Evolutionary conservation across 495 filamentous ascomycete genomes (phyloP).

Genomic region (Podospora didyma): DNA sequence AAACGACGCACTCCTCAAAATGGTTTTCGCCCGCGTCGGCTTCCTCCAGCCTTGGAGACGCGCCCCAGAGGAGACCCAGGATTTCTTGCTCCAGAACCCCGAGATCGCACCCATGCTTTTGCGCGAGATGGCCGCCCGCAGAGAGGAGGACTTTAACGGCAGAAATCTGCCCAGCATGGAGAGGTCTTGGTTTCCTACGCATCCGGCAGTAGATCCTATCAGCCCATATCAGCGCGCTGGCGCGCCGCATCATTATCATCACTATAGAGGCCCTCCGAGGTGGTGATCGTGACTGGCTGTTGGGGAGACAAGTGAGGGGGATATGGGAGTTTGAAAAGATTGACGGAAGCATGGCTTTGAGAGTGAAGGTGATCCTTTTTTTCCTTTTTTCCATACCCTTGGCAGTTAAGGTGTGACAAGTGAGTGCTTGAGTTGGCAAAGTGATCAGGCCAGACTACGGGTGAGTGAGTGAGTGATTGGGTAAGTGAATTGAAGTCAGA

Average conservation of each 20-base stretch:
- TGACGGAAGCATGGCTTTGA: too few species aligned
- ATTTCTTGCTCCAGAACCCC: conserved; percentile 34
- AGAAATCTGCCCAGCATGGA: conserved; percentile 38
- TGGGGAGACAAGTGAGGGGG: too few species aligned
- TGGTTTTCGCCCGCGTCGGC: conserved; percentile 42
- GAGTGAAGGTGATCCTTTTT: too few species aligned
- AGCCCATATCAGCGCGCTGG: background rate
- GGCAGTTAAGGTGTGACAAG: too few species aligned
- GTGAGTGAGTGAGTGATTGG: too few species aligned
- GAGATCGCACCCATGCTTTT: conserved; percentile 37
- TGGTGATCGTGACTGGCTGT: background rate
- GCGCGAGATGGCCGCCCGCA: conserved; percentile 37
- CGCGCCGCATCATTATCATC: conserved; percentile 10
- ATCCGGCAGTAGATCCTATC: background rate
- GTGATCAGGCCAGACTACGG: too few species aligned
- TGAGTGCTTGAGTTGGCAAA: too few species aligned
- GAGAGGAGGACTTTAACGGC: conserved; percentile 35
- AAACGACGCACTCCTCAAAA: conserved; percentile 35
- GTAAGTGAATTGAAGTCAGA: too few species aligned
- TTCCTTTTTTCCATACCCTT: too few species aligned
- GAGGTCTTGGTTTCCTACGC: conserved; percentile 11
- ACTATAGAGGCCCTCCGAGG: conserved; percentile 8
- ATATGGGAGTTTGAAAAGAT: too few species aligned
- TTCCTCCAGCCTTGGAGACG: conserved; percentile 40
- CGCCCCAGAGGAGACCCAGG: conserved; percentile 27